Conservation (phyloP, 2,329 filamentous ascomycete genomes). For the Clarireedia paspali region DNA sequence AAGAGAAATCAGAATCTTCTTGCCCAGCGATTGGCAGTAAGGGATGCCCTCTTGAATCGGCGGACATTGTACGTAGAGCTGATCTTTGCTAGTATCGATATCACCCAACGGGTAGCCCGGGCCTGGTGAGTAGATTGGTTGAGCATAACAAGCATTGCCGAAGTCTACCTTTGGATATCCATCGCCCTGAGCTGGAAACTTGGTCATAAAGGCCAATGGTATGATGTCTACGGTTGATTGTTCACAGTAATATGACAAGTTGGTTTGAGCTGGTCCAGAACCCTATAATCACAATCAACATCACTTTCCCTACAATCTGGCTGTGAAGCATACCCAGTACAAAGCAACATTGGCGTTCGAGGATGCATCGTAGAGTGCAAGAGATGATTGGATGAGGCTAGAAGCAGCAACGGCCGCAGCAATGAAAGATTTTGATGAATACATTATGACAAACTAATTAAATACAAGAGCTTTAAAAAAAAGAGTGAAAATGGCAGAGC, state of each 20-base stretch:
- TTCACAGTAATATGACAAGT: constrained; percentile 34
- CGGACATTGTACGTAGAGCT: constrained; percentile 31
- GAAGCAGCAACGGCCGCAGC: constrained; percentile 21
- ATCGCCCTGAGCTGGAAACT: constrained; percentile 36
- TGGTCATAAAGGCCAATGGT: constrained; percentile 35
- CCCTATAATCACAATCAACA: constrained; percentile 27
- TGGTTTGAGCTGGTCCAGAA: constrained; percentile 32
- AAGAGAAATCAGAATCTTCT: constrained; percentile 36
- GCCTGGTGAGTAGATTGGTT: constrained; percentile 26
- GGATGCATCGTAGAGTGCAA: constrained; percentile 26
- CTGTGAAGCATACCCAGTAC: constrained; percentile 33
- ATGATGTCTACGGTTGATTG: constrained; percentile 36
- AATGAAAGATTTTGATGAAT: constrained; percentile 21
- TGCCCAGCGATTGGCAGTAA: constrained; percentile 32
- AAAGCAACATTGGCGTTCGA: constrained; percentile 35
- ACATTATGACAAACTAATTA: constrained; percentile 24
- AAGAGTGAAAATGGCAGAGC: background rate
- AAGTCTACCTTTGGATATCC: constrained; percentile 36
- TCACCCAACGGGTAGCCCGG: constrained; percentile 23
- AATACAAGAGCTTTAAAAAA: constrained; percentile 10
- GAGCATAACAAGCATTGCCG: constrained; percentile 34
- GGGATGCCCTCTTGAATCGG: constrained; percentile 32
- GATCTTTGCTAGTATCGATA: constrained; percentile 27
- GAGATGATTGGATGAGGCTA: constrained; percentile 18
- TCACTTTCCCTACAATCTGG: background rate